Evolutionary conservation across 2,329 filamentous ascomycete genomes (phyloP).

Genomic region (Trichoderma asperellum): DNA sequence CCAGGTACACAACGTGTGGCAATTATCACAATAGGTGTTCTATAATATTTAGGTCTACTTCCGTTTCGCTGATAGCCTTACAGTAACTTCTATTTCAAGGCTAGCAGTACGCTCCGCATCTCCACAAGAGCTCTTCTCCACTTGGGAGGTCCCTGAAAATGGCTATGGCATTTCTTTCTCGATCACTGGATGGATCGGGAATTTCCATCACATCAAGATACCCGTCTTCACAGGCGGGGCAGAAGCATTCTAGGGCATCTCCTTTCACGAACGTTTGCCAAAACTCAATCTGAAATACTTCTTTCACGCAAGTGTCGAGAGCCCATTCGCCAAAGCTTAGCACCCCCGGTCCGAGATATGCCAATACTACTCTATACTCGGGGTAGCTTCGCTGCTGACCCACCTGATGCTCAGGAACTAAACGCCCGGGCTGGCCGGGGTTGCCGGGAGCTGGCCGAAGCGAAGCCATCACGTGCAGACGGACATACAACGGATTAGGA

Average conservation of each 20-base stretch:
- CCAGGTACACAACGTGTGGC: background rate
- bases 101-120: background rate
- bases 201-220: background rate
- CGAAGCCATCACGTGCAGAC: background rate
- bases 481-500: background rate
- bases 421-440: background rate
- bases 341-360: background rate
- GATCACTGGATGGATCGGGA: background rate
- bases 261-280: background rate
- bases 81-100: background rate
- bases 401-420: background rate
- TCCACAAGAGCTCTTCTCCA: background rate
- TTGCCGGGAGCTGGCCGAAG: background rate
- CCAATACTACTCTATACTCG: background rate
- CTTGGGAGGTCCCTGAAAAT: background rate
- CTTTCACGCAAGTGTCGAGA: background rate
- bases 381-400: background rate
- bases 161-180: background rate
- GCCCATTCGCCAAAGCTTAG: background rate
- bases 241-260: background rate
- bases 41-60: background rate
- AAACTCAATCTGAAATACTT: background rate
- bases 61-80: background rate
- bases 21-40: background rate
- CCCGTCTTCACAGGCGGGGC: background rate